A percentile compares a stretch with the other conserved stretches of the same genome.
These are phyloP conservation scores for Caloboletus inedulis DNA, from an alignment of 1,284 basidiomycete genomes.

Conservation along the genomic window DNA sequence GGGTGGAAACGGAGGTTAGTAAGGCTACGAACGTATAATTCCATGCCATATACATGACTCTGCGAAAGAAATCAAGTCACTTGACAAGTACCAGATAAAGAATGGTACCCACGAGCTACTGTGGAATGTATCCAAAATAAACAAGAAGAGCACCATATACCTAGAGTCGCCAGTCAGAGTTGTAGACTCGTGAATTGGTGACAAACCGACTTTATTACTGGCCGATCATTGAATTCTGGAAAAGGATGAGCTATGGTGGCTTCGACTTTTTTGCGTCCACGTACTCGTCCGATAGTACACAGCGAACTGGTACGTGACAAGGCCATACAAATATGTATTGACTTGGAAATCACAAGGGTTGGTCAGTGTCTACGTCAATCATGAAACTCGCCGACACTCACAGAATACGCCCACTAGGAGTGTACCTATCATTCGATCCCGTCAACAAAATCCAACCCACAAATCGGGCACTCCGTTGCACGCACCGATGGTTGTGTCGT, in stretches of 20 bases:
- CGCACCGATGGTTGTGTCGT: slow-evolving; percentile 18
- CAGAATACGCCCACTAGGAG: slow-evolving; percentile 40
- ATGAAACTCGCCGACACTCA: slow-evolving; percentile 18
- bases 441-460: neutral
- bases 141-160: slow-evolving; percentile 39
- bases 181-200: too few species aligned
- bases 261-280: slow-evolving; percentile 14
- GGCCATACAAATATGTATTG: slow-evolving; percentile 51
- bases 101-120: slow-evolving; percentile 30
- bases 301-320: slow-evolving; percentile 49
- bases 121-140: slow-evolving; percentile 45
- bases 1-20: neutral
- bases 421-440: slow-evolving; percentile 28
- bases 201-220: slow-evolving; percentile 14
- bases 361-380: neutral
- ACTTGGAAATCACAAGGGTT: slow-evolving; percentile 29
- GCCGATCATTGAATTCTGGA: slow-evolving; percentile 45
- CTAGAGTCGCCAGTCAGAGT: slow-evolving; percentile 21
- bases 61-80: neutral
- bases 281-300: slow-evolving; percentile 41
- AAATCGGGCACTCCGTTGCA: neutral
- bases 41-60: slow-evolving; percentile 22
- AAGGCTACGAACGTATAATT: slow-evolving; percentile 10
- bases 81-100: neutral
- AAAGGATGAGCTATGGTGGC: neutral